Evolutionary conservation across 345 rosid genomes (phyloP).

Genomic region (Gossypium arboreum): DNA sequence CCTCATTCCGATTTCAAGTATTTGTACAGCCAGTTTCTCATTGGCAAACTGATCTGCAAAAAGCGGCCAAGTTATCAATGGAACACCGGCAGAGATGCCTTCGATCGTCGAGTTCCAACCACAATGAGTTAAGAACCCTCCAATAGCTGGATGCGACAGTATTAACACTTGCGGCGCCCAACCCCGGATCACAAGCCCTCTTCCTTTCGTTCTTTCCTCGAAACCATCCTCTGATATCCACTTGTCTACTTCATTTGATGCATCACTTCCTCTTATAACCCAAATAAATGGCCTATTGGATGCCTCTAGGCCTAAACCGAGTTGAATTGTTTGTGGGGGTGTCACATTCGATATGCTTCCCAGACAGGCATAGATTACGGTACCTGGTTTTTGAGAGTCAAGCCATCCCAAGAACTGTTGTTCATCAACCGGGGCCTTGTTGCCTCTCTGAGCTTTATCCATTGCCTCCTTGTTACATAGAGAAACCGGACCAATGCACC

Average conservation of each 20-base stretch:
- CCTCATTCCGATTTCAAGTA: slow-evolving; percentile 22
- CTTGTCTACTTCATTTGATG: slow-evolving; percentile 19
- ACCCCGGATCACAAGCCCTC: slow-evolving; percentile 31
- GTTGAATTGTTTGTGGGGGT: slow-evolving; percentile 20
- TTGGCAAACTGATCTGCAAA: slow-evolving; percentile 40
- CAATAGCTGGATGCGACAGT: slow-evolving; percentile 31
- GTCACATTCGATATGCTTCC: slow-evolving; percentile 26
- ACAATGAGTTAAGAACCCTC: slow-evolving; percentile 39
- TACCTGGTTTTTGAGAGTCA: slow-evolving; percentile 16
- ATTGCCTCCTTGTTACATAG: not conserved
- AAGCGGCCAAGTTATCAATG: slow-evolving; percentile 36
- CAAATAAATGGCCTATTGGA: slow-evolving; percentile 33
- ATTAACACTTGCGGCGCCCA: slow-evolving; percentile 43
- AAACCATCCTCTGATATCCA: slow-evolving; percentile 30
- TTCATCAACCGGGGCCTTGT: slow-evolving; percentile 1
- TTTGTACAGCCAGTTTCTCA: slow-evolving; percentile 31
- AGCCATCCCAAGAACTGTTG: slow-evolving; percentile 29
- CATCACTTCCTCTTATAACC: slow-evolving; percentile 22
- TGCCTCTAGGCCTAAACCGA: slow-evolving; percentile 36
- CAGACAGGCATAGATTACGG: slow-evolving; percentile 37
- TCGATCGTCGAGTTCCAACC: slow-evolving; percentile 41
- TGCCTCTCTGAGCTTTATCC: slow-evolving; percentile 6
- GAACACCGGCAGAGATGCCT: slow-evolving; percentile 28
- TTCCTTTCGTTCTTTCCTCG: slow-evolving; percentile 25
- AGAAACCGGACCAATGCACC: slow-evolving; percentile 16